These are phyloP conservation scores for Aspergillus biplanus DNA, from an alignment of 495 filamentous ascomycete genomes.

Conservation along the genomic window DNA sequence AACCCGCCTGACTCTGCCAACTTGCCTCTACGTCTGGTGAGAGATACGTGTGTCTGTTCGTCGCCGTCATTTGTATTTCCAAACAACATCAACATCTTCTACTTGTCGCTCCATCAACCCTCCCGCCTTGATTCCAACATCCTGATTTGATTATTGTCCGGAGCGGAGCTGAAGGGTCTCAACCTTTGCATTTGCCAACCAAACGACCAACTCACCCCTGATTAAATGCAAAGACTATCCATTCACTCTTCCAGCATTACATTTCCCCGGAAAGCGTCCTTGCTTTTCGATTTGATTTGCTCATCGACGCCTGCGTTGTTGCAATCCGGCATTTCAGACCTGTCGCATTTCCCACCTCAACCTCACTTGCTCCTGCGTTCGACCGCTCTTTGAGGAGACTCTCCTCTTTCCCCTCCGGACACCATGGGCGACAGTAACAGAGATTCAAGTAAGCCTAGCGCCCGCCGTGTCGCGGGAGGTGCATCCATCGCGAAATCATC, in stretches of 20 bases:
- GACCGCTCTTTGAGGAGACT: conserved; percentile 24
- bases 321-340: conserved; percentile 22
- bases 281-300: conserved; percentile 11
- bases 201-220: conserved; percentile 16
- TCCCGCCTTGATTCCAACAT: conserved; percentile 19
- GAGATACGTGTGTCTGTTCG: conserved; percentile 16
- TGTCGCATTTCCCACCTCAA: conserved; percentile 28
- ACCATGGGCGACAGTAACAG: conserved; percentile 31
- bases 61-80: conserved; percentile 14
- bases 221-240: conserved; percentile 13
- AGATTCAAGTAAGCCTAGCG: conserved; percentile 20
- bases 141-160: conserved; percentile 28
- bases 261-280: conserved; percentile 4
- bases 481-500: conserved; percentile 24
- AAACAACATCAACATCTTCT: conserved; percentile 5
- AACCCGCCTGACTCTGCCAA: conserved; percentile 18
- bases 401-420: conserved; percentile 6
- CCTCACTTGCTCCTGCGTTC: conserved; percentile 21
- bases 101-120: conserved; percentile 20
- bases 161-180: conserved; percentile 27
- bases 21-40: conserved; percentile 28
- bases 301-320: conserved; percentile 18
- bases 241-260: conserved; percentile 12
- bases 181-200: conserved; percentile 23
- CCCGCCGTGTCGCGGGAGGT: conserved; percentile 21